Evolutionary conservation across 371 early-diverging fungal species (phyloP), one percentile per base, ranked within the genome.

Genomic region (Mortierella polycephala): DNA sequence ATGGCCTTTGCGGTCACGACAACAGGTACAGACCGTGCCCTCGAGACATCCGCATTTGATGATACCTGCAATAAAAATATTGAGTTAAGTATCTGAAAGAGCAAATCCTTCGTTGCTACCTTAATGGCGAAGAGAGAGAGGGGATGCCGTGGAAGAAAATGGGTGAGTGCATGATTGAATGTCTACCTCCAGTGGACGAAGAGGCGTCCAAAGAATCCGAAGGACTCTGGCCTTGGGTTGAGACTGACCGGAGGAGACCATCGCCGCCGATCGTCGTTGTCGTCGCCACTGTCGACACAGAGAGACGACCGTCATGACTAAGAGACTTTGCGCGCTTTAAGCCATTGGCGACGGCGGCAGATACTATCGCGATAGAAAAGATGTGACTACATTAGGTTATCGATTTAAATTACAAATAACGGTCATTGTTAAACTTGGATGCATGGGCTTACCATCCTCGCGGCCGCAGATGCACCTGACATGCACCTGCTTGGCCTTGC

Each of bases 401-500:
- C 12, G 47, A 64, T 40, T 30, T 40, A n/a, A 44, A 61, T 30
- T 7, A 23, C 23, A 30, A 45, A 49, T 40, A n/a, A 21, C 30
- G 12, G 47, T 45, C 50, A 41, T 45, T 49, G 13, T 21, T 30
- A 30, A 30, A 30, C 30, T 30, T 30, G 30, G 30, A 4, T 2
- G 30, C 30, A 30, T 30, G 30, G 30, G 7, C 40, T 12, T 64
- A 82, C 60, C 67, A 60, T 76, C 77, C 47, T 76, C 77, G 44
- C 89, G 87, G 55, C 82, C 82, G 71, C 94, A 93, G 44, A 85
- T 84, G 66, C 94, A 93, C 75, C 91, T 91, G n/a, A 89, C 87
- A 76, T 91, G 92, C 23, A 91, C 85, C 73, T 93, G 92, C 64
- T 90, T 88, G 40, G 90, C 89, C 75, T 88, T 91, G 47, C 95